Base-by-base conservation (phyloP, 163 green algal species). In the Scenedesmus sp. region DNA sequence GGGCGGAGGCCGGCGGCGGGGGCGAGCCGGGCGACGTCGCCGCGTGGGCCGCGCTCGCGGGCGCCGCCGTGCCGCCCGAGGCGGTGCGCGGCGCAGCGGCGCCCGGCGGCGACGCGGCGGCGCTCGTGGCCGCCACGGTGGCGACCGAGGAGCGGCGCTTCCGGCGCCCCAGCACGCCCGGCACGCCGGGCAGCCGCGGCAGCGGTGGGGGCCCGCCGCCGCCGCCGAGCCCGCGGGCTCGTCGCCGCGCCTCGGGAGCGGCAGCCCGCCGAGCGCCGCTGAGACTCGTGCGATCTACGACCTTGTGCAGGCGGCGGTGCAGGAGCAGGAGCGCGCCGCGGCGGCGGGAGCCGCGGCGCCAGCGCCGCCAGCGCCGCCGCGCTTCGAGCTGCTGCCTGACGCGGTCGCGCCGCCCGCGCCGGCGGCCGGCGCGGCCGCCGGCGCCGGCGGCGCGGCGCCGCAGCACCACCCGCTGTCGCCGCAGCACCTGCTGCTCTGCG, bases 71-170 rank as follows among this genome's bases (percentile, higher is more conserved):
- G 39, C 39, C 39, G 6, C 7, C 39, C 10, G 39, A 47, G 39
- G 39, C 39, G 39, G 39, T 47, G 39, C 39, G 39, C 39, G 6
- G 39, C 39, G 10, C 39, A 47, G 39, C 39, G 39, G 39, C 39
- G 39, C 7, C 39, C 39, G 60, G 24, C 64, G 58, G 64, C 65
- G 60, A 48, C 7, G 51, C 51, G 39, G 67, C 67, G 45, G 67
- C 28, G 28, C 34, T 62, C 20, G 67, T 76, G 42, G 67, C 67
- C 39, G 67, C 67, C 7, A 76, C 57, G 20, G 39, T 76, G n/a
- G 67, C 67, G 0, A 53, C 33, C 36, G 67, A 76, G 34, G 67
- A 76, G 51, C n/a, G 67, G 2, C 33, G 67, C 14, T 76, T 76
- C 44, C 63, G 67, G 7, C 18, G 20, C 2, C 45, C 31, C 6